A percentile compares a stretch with the other conserved stretches of the same genome.
Conservation (phyloP, 306 rosid genomes). For the Boehmeria nivea region DNA sequence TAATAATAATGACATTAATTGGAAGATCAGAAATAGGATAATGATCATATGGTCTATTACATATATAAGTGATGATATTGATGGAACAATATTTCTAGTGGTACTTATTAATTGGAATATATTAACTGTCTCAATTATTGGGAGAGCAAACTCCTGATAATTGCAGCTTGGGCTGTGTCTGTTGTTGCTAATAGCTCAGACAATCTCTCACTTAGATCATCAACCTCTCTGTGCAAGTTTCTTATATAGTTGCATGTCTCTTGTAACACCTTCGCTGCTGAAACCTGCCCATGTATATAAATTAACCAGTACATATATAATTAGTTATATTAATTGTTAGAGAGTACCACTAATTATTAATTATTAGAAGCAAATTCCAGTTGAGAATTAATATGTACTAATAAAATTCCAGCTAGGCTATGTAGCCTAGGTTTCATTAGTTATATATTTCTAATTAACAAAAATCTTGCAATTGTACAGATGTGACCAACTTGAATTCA, state of each 20-base stretch:
- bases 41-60: background rate
- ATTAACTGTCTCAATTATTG: conserved; percentile 32
- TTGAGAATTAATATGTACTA: too few relatives aligned
- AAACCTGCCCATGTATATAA: conserved; percentile 35
- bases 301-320: too few relatives aligned
- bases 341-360: too few relatives aligned
- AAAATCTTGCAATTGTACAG: too few relatives aligned
- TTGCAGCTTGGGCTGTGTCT: conserved; percentile 87
- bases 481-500: too few relatives aligned
- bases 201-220: conserved; percentile 80
- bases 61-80: background rate
- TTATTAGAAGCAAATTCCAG: too few relatives aligned
- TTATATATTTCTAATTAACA: too few relatives aligned
- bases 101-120: background rate
- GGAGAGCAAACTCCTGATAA: conserved; percentile 71
- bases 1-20: background rate
- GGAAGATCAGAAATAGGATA: background rate
- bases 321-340: too few relatives aligned
- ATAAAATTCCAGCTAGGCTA: too few relatives aligned
- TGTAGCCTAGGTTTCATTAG: too few relatives aligned
- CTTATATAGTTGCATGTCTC: conserved; percentile 87
- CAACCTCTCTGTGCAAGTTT: conserved; percentile 80
- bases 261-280: conserved; percentile 69
- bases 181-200: conserved; percentile 72
- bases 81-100: background rate